phyloP scores from a whole-genome alignment of 805 yeast genomes.

The Hanseniaspora occidentalis region DNA sequence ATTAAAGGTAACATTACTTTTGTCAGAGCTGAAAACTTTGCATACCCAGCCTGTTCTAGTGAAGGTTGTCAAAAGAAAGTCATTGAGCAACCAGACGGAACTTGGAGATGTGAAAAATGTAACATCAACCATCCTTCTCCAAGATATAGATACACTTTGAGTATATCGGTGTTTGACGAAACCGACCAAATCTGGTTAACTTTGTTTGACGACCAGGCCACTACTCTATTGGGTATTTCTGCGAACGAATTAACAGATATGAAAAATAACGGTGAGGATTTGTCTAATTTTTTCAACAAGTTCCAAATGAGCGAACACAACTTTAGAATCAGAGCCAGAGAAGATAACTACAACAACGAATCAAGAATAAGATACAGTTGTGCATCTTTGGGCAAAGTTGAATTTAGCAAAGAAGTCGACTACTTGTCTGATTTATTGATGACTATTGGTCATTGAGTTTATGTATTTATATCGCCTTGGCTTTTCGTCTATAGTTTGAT shows the following conservation, averaged over 20 bases:
- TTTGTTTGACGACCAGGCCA: slow-evolving; percentile 77
- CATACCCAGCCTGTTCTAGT: slow-evolving; percentile 79
- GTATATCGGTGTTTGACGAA: slow-evolving; percentile 64
- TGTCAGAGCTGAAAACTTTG: slow-evolving; percentile 61
- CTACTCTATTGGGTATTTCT: slow-evolving; percentile 45
- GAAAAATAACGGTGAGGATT: slow-evolving; percentile 26
- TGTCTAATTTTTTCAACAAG: slow-evolving; percentile 33
- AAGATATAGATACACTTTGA: slow-evolving; percentile 64
- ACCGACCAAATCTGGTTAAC: slow-evolving; percentile 82
- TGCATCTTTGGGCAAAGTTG: slow-evolving; percentile 37
- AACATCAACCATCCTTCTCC: slow-evolving; percentile 58
- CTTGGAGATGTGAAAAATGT: slow-evolving; percentile 94
- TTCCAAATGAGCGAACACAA: slow-evolving; percentile 56
- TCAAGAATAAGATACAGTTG: slow-evolving; percentile 67
- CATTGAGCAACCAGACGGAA: slow-evolving; percentile 54
- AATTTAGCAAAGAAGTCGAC: slow-evolving; percentile 49
- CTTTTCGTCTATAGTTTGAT: not conserved
- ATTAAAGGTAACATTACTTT: slow-evolving; percentile 64
- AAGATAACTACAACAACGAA: slow-evolving; percentile 72
- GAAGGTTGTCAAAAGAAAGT: slow-evolving; percentile 79
- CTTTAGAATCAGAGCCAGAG: slow-evolving; percentile 71
- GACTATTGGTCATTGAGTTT: not conserved
- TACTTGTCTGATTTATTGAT: slow-evolving; percentile 31
- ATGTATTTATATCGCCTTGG: not conserved
- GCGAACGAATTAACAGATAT: slow-evolving; percentile 45